phyloP scores from a whole-genome alignment of 495 filamentous ascomycete species.

The Platismatia glauca region DNA sequence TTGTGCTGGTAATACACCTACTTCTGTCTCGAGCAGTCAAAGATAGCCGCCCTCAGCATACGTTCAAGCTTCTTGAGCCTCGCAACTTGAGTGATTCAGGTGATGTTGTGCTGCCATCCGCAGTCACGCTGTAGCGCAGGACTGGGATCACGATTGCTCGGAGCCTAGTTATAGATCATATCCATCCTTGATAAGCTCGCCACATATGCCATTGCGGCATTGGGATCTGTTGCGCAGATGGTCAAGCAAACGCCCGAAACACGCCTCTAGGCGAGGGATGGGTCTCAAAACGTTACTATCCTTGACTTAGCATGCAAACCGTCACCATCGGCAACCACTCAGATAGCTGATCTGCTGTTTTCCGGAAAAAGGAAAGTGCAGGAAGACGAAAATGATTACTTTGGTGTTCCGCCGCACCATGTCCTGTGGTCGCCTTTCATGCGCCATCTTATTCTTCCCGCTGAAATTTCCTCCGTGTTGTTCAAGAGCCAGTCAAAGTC shows the following conservation, averaged over 20 bases:
- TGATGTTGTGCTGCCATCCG: too few relatives aligned
- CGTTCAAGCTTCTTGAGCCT: too few relatives aligned
- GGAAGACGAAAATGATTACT: not conserved
- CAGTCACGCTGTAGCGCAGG: not conserved
- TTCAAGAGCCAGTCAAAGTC: too few relatives aligned
- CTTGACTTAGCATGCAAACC: not conserved
- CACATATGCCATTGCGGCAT: not conserved
- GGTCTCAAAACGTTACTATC: not conserved
- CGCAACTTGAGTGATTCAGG: too few relatives aligned
- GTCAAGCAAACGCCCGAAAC: not conserved
- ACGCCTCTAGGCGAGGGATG: not conserved
- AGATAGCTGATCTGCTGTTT: not conserved
- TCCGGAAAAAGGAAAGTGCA: not conserved
- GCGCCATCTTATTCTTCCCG: not conserved
- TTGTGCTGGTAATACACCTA: not conserved
- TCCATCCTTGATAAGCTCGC: not conserved
- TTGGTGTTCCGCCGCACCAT: not conserved
- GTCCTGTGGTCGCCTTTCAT: not conserved
- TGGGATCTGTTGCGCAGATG: not conserved
- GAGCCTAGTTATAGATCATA: not conserved
- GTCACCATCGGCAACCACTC: not conserved
- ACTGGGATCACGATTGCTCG: not conserved
- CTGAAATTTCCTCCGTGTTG: too few relatives aligned
- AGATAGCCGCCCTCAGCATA: not conserved
- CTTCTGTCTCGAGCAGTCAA: not conserved